Base-by-base conservation (phyloP, 495 filamentous ascomycete genomes). In the Lasiosphaeris hirsuta region DNA sequence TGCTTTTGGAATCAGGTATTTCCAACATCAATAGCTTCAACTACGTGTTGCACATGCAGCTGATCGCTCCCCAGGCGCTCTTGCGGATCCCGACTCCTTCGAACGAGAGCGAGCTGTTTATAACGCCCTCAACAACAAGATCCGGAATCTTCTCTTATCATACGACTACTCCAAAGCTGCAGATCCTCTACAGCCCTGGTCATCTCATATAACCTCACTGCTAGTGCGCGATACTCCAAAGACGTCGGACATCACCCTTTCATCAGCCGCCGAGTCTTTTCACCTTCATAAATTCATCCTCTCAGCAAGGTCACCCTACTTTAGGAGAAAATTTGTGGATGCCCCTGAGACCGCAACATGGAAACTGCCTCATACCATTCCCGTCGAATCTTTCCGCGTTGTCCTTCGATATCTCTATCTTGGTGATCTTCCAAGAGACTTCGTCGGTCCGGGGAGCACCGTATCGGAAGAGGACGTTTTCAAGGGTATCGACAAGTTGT, bases 161-260 rank as follows among this genome's bases (percentile, higher is more conserved):
- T 97, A 97, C 68, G 93, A 97, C 73, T 98, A 94, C 70, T 92
- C 90, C 42, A 97, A 98, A 69, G 88, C 87, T 9, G 88, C 88
- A 14, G 90, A 97, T 70, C 92, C 91, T 40, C 71, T 96, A 13
- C 95, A 97, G 62, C 90, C 90, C 34, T 88, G 96, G 67, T 90
- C 94, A 11, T 87, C 89, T 0, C 91, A 96, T 66, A 84, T 97
- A 45, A 84, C 85, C 8, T 88, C 90, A 0, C 77, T 97, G 5
- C 80, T 97, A 6, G 76, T 81, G 11, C 84, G 85, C 41, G 78
- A 85, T 13, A 75, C 72, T 7, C 88, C 93, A 2, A 80, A 86
- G 62, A 96, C 92, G 3, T 83, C 86, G 10, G 94, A 98, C 72
- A 90, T 97, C 51, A 78, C 82, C 0, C 80, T 98, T 19, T 78